Base-by-base conservation (phyloP, 352 stramenopile genomes). In the Phytophthora aleatoria region DNA sequence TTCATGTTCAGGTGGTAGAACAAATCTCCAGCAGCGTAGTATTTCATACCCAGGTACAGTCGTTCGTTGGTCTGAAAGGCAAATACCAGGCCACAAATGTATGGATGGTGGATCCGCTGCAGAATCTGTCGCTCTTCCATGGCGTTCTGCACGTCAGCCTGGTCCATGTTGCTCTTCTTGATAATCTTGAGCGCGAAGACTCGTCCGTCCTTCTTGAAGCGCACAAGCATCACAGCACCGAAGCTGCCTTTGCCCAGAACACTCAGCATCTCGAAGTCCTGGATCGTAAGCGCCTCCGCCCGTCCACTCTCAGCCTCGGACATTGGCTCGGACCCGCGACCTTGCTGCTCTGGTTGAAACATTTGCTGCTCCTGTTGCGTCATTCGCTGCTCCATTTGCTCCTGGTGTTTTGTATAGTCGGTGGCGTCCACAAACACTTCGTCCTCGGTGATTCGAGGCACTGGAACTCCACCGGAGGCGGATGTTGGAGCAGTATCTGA, bases 261-360 rank as follows among this genome's bases (percentile, higher is more conserved):
- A 57, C 85, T 93, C 10, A 96, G 72, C 88, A 96, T 96, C 57
- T 96, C 88, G n/a, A 96, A 96, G 61, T 96, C 86, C 45, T 96
- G 85, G 54, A 96, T 96, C 36, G 86, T 94, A 41, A 95, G 72
- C 2, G 74, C 71, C 56, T 96, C 85, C 28, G 53, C 38, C 12
- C 42, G 62, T 43, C 61, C 62, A 59, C 41, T 64, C 43, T 68
- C 39, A 44, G 33, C 35, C 31, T 64, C 57, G 3, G 56, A 35
- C 8, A 55, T 27, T 28, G 52, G 42, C 16, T 69, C 61, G 4
- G 41, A 56, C 13, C 42, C 35, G 54, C 13, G 51, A 9, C 28
- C 49, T 48, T 66, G 43, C 12, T 62, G 57, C 15, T 74, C 39
- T 26, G 44, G 28, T 3, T 48, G 54, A 36, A 35, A 31, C 24